A percentile compares a stretch with the other conserved stretches of the same genome.
phyloP scores from a whole-genome alignment of 1,139 yeast species.

The Zygoascus hellenicus region DNA sequence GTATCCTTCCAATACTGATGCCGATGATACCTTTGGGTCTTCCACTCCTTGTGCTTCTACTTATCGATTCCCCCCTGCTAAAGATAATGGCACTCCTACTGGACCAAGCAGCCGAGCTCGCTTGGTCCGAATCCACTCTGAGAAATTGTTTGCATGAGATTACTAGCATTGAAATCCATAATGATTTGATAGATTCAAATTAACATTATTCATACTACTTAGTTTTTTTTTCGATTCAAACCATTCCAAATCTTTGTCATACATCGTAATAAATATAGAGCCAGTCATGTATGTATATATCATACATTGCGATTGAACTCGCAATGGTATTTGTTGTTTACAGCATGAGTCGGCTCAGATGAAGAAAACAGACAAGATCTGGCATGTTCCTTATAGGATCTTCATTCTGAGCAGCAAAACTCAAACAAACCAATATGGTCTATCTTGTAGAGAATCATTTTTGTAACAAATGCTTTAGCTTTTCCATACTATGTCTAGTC shows the following conservation, averaged over 20 bases:
- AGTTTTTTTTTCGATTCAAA: too few relatives aligned
- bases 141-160: conserved; percentile 8
- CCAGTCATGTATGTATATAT: too few relatives aligned
- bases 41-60: conserved; percentile 8
- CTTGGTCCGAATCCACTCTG: conserved; percentile 14
- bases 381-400: too few relatives aligned
- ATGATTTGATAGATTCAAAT: too few relatives aligned
- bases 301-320: too few relatives aligned
- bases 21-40: conserved; percentile 3
- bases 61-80: conserved; percentile 19
- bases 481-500: not conserved
- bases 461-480: not conserved
- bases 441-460: not conserved
- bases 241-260: too few relatives aligned
- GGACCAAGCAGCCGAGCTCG: conserved; percentile 7
- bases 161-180: not conserved
- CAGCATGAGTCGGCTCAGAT: too few relatives aligned
- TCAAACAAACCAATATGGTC: not conserved
- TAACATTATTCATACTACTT: too few relatives aligned
- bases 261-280: too few relatives aligned
- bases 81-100: conserved; percentile 18
- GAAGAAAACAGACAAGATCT: too few relatives aligned
- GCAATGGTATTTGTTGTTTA: too few relatives aligned
- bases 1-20: not conserved
- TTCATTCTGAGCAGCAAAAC: not conserved